Conservation (phyloP, 352 stramenopile species). For the Phytophthora hibernalis region DNA sequence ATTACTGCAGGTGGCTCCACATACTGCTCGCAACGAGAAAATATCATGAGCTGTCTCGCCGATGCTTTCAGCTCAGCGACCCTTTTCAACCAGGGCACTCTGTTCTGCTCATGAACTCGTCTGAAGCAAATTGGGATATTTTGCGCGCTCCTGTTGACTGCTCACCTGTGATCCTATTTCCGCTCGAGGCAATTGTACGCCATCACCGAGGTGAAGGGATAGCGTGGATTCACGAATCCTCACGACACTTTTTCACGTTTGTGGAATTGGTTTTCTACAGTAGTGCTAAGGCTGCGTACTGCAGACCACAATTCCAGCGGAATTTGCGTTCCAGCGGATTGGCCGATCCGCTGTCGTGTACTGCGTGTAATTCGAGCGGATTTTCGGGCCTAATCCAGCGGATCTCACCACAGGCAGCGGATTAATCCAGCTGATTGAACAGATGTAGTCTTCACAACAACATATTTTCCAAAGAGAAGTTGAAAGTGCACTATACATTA, state of each 20-base stretch:
- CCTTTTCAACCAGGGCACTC: neutral
- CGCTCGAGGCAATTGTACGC: neutral
- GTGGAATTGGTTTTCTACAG: neutral
- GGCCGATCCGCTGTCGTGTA: too few species aligned
- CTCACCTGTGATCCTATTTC: constrained; percentile 1
- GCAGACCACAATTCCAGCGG: too few species aligned
- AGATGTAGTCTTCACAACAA: too few species aligned
- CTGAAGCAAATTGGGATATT: constrained; percentile 11
- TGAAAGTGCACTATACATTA: too few species aligned
- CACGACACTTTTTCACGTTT: neutral
- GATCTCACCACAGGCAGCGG: too few species aligned
- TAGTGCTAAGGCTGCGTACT: too few species aligned
- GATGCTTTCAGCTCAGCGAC: constrained; percentile 7
- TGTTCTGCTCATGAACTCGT: constrained; percentile 15
- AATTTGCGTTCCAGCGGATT: too few species aligned
- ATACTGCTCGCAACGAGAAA: constrained; percentile 16
- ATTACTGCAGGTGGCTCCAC: constrained; percentile 1
- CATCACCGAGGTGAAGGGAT: too few species aligned
- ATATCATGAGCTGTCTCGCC: constrained; percentile 5
- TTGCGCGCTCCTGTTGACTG: constrained; percentile 5
- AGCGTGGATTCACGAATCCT: neutral
- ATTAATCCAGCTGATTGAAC: too few species aligned
- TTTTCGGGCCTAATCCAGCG: too few species aligned
- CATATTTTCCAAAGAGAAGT: too few species aligned
- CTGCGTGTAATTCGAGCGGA: too few species aligned